These are phyloP conservation scores for Rhododendron ferrugineum DNA, from an alignment of 148 eudicot species.

Conservation along the genomic window DNA sequence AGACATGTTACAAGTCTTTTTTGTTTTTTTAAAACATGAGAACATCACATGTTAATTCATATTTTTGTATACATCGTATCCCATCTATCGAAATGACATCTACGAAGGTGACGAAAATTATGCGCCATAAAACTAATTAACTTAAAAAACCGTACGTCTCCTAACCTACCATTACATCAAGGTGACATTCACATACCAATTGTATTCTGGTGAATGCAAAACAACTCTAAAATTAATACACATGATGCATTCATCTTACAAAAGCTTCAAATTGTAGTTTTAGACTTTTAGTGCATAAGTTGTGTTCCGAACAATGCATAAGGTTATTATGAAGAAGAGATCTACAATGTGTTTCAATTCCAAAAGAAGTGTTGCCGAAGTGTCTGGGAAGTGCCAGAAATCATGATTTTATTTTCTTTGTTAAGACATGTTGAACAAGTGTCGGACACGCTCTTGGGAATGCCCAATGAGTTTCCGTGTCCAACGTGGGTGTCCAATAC, in stretches of 20 bases:
- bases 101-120: too few species aligned
- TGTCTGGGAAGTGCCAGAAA: not conserved
- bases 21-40: not conserved
- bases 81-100: not conserved
- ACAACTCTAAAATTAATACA: not conserved
- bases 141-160: not conserved
- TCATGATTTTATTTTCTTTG: not conserved
- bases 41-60: not conserved
- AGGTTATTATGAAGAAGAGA: not conserved
- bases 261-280: not conserved
- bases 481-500: not conserved
- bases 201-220: not conserved
- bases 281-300: not conserved
- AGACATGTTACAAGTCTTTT: not conserved
- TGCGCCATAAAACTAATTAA: not conserved
- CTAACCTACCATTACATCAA: not conserved
- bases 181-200: not conserved
- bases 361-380: not conserved
- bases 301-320: not conserved
- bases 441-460: not conserved
- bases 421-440: not conserved
- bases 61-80: not conserved
- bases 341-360: not conserved
- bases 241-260: not conserved
- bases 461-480: not conserved